A percentile compares a stretch with the other conserved stretches of the same genome.
Evolutionary conservation across 2,329 filamentous ascomycete species (phyloP).

Genomic region (Penicillium sp.): DNA sequence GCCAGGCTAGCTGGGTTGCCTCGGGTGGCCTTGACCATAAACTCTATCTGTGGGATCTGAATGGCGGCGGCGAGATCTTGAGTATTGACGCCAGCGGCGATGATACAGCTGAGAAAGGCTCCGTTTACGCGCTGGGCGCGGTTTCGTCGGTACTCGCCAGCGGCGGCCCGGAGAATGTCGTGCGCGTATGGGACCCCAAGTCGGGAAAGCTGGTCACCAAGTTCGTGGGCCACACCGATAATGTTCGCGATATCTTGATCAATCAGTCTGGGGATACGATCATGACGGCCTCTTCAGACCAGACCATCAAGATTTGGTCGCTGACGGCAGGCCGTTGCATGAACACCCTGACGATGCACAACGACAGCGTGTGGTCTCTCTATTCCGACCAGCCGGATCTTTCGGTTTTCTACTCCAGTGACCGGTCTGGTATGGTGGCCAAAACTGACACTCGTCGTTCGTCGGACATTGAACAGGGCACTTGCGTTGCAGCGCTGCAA

Average conservation of each 20-base stretch:
- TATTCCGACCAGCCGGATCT: constrained; percentile 83
- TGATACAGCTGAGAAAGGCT: constrained; percentile 81
- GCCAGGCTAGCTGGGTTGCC: constrained; percentile 75
- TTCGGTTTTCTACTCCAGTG: constrained; percentile 88
- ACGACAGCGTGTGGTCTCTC: constrained; percentile 94
- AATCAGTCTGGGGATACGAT: constrained; percentile 85
- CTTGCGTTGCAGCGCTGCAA: constrained; percentile 85
- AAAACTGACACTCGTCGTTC: constrained; percentile 85
- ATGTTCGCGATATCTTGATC: constrained; percentile 83
- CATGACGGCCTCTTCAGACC: constrained; percentile 89
- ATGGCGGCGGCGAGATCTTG: constrained; percentile 76
- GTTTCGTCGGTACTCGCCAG: constrained; percentile 78
- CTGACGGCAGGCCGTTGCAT: constrained; percentile 91
- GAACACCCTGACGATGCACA: constrained; percentile 98
- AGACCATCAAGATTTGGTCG: constrained; percentile 97
- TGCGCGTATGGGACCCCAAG: constrained; percentile 85
- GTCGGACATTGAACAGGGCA: constrained; percentile 74
- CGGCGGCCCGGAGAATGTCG: constrained; percentile 88
- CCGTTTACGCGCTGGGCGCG: constrained; percentile 82
- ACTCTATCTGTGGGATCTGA: constrained; percentile 89
- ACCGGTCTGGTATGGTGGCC: constrained; percentile 86
- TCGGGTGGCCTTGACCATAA: constrained; percentile 90
- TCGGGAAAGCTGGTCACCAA: constrained; percentile 89
- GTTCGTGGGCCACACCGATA: constrained; percentile 94
- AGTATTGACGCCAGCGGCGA: constrained; percentile 74